Percentiles rank a stretch among this genome's conserved stretches.
Conservation (phyloP, 345 rosid species). For the Citrus hindsii region DNA sequence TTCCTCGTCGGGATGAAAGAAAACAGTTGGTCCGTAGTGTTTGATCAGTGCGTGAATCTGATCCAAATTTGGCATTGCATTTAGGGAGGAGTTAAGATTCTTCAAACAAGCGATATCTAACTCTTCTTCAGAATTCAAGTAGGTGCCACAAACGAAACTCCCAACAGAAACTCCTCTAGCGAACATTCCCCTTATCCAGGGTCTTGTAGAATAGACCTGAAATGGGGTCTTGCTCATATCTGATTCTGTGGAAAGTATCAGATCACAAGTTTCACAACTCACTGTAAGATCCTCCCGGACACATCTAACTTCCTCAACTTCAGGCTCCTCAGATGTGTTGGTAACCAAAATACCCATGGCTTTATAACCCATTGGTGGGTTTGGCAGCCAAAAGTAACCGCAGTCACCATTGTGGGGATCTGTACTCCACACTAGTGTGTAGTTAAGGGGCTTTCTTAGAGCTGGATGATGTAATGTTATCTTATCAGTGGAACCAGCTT, state of each 20-base stretch:
- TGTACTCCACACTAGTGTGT: slow-evolving; percentile 49
- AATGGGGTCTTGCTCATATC: slow-evolving; percentile 33
- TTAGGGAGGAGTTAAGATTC: slow-evolving; percentile 51
- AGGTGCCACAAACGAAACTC: slow-evolving; percentile 64
- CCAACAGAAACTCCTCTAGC: slow-evolving; percentile 79
- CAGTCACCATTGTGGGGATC: slow-evolving; percentile 35
- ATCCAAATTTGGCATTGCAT: slow-evolving; percentile 79
- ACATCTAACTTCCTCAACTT: slow-evolving; percentile 61
- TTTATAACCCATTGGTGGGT: slow-evolving; percentile 73
- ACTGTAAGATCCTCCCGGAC: slow-evolving; percentile 82
- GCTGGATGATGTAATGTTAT: slow-evolving; percentile 34
- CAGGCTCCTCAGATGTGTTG: slow-evolving; percentile 41
- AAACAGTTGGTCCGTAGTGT: slow-evolving; percentile 81
- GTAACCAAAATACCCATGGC: slow-evolving; percentile 83
- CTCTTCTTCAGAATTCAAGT: slow-evolving; percentile 32
- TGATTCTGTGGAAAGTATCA: slow-evolving; percentile 36
- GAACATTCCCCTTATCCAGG: slow-evolving; percentile 69
- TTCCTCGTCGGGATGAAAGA: slow-evolving; percentile 83
- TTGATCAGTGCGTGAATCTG: slow-evolving; percentile 66
- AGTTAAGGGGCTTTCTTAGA: slow-evolving; percentile 54
- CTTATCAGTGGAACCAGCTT: slow-evolving; percentile 9
- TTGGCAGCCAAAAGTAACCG: slow-evolving; percentile 84
- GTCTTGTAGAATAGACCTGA: slow-evolving; percentile 62
- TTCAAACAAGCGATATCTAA: slow-evolving; percentile 67
- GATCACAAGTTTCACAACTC: slow-evolving; percentile 60